A percentile compares a stretch with the other conserved stretches of the same genome.
Conservation (phyloP, 2,329 filamentous ascomycete genomes). For the Talaromyces sp. region DNA sequence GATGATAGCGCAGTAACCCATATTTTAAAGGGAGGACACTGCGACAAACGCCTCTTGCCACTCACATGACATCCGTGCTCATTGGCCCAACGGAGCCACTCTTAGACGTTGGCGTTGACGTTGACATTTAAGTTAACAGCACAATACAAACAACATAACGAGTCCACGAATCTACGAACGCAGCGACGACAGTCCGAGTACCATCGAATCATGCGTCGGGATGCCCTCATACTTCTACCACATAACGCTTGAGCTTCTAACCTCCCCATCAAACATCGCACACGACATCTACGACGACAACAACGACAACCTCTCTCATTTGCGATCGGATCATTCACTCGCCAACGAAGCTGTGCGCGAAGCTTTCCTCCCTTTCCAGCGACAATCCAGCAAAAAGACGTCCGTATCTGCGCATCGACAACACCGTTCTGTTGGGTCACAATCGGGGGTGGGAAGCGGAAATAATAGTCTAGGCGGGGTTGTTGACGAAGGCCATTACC, state of each 20-base stretch:
- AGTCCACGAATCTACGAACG: not conserved
- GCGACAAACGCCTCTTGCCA: constrained; percentile 9
- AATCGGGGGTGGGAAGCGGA: constrained; percentile 14
- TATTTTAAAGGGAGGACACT: too few relatives aligned
- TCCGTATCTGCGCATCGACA: not conserved
- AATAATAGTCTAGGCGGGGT: not conserved
- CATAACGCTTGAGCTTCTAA: constrained; percentile 58
- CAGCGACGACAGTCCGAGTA: not conserved
- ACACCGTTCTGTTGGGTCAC: constrained; percentile 13
- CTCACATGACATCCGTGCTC: constrained; percentile 14
- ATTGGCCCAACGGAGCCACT: not conserved
- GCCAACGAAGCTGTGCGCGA: constrained; percentile 36
- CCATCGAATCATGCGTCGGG: constrained; percentile 31
- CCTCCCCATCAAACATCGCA: constrained; percentile 27
- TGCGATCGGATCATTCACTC: constrained; percentile 24
- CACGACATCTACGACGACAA: not conserved
- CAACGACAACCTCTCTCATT: not conserved
- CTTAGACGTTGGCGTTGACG: not conserved
- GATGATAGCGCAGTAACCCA: too few relatives aligned
- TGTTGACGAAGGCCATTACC: not conserved
- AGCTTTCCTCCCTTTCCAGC: constrained; percentile 38
- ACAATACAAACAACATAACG: not conserved
- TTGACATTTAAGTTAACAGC: not conserved
- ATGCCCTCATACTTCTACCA: constrained; percentile 65
- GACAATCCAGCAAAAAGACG: constrained; percentile 18